Evolutionary conservation across 441 rosid species (phyloP).

Genomic region (Manihot esculenta): DNA sequence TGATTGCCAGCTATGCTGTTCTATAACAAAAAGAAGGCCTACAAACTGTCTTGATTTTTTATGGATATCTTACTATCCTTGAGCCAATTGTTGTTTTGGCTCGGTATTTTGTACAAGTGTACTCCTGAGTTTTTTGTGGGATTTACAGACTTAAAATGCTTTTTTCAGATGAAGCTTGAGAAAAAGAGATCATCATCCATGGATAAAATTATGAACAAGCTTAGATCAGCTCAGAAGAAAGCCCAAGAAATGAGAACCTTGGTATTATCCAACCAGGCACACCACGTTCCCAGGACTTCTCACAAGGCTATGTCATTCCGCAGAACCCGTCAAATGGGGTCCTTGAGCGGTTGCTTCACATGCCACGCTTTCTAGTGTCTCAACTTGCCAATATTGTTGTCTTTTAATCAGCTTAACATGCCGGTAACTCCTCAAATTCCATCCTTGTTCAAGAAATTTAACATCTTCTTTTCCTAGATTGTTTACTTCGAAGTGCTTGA

Average conservation of each 20-base stretch:
- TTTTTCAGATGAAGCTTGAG: conserved; percentile 90
- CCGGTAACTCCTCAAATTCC: conserved; percentile 30
- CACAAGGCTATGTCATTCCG: conserved; percentile 46
- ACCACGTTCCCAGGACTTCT: conserved; percentile 43
- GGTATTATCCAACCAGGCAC: conserved; percentile 46
- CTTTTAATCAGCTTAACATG: conserved; percentile 14
- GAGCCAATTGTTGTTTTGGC: conserved; percentile 5
- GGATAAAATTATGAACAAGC: conserved; percentile 90
- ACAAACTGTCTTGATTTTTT: neutral
- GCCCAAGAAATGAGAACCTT: conserved; percentile 89
- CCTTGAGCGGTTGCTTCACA: conserved; percentile 49
- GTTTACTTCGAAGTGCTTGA: neutral
- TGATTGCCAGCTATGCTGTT: conserved; percentile 9
- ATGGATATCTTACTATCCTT: neutral
- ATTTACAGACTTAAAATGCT: conserved; percentile 16
- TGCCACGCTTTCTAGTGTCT: conserved; percentile 43
- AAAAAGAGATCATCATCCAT: conserved; percentile 86
- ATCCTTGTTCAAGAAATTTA: conserved; percentile 5
- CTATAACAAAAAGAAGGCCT: neutral
- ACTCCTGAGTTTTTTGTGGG: conserved; percentile 3
- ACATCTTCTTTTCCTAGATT: neutral
- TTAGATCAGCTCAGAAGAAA: conserved; percentile 80
- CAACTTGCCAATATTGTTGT: conserved; percentile 10
- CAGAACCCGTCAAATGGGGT: conserved; percentile 59
- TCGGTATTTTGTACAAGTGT: neutral